phyloP scores from a whole-genome alignment of 225 moss, liverwort and hornwort genomes.

The Climacium dendroides region DNA sequence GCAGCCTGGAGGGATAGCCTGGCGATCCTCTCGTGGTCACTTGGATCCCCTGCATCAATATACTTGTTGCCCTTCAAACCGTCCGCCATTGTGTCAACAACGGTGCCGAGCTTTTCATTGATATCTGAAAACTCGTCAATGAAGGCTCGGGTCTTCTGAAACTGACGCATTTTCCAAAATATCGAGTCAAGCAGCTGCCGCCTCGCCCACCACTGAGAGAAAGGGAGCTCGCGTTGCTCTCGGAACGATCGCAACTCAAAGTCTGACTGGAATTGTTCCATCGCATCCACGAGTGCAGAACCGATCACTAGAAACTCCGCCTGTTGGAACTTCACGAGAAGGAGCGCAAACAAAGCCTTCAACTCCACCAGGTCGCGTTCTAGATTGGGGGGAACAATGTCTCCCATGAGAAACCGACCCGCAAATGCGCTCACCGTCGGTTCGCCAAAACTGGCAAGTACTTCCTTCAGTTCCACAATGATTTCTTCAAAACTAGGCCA shows the following conservation, averaged over 20 bases:
- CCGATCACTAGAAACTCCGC: neutral
- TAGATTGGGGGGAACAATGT: neutral
- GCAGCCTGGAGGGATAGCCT: neutral
- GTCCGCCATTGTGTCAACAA: neutral
- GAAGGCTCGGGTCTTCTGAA: neutral
- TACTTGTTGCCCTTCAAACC: neutral
- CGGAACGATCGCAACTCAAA: neutral
- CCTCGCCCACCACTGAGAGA: neutral
- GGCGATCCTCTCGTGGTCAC: neutral
- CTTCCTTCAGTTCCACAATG: neutral
- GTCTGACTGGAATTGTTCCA: neutral
- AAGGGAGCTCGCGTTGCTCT: neutral
- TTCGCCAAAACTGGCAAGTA: neutral
- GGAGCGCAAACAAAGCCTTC: neutral
- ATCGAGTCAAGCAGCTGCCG: neutral
- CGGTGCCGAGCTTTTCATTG: neutral
- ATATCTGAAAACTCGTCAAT: neutral
- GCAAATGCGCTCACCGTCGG: neutral
- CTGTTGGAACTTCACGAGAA: neutral
- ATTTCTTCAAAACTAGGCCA: neutral
- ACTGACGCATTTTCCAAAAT: neutral
- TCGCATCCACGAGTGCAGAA: neutral
- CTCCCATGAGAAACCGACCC: neutral
- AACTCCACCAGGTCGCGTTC: neutral
- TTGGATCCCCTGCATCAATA: neutral